Evolutionary conservation across 345 rosid species (phyloP).

Genomic region (Eucalyptus brandiana): DNA sequence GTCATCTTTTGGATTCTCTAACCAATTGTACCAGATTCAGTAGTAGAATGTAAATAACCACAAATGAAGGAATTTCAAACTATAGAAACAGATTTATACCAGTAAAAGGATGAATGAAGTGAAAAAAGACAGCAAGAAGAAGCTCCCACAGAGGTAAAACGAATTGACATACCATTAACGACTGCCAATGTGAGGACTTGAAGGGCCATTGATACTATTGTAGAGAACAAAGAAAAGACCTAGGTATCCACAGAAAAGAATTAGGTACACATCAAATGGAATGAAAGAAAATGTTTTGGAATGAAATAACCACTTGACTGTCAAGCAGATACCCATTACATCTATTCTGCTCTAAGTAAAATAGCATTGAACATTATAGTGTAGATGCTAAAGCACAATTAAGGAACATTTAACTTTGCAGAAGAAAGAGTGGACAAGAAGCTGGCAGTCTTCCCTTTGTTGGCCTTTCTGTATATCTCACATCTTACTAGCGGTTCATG

Average conservation of each 20-base stretch:
- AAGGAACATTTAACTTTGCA: background rate
- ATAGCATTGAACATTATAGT: background rate
- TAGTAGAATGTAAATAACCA: background rate
- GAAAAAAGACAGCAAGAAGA: background rate
- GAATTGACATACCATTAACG: conserved; percentile 44
- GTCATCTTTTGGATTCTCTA: background rate
- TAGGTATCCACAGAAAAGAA: conserved; percentile 13
- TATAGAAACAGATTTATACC: background rate
- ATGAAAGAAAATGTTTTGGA: background rate
- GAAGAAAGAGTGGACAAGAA: background rate
- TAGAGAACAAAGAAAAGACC: conserved; percentile 82
- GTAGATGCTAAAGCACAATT: background rate
- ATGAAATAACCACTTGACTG: background rate
- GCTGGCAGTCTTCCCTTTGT: background rate
- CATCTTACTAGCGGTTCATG: background rate
- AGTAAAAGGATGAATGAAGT: background rate
- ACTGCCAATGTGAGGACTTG: conserved; percentile 52
- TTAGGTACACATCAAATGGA: background rate
- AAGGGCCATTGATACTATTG: conserved; percentile 36
- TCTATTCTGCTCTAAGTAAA: background rate
- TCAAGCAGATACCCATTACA: background rate
- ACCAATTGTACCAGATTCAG: background rate
- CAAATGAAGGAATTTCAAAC: background rate
- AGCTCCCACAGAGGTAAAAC: background rate
- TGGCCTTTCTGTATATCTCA: background rate